Base-by-base conservation (phyloP, 1,284 basidiomycete species). In the Blastosporella zonata region DNA sequence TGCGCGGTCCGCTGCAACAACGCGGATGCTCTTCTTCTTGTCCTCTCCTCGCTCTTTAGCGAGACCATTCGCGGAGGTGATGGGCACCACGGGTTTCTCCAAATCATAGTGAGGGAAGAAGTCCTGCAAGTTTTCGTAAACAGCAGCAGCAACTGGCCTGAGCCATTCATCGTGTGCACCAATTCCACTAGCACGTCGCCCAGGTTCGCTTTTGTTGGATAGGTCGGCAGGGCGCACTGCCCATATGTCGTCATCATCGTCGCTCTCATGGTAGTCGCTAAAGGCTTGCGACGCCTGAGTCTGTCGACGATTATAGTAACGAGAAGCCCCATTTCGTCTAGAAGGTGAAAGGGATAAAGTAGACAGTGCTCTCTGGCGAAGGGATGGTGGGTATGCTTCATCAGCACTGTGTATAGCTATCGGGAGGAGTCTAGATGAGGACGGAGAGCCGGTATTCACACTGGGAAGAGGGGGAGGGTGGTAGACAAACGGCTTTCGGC, bases 21-120 rank as follows among this genome's bases (percentile, higher is more conserved):
- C 78, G 46, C 93, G 83, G 53, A 98, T 96, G 29, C 91, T 90
- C 70, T 86, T 87, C 51, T 69, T 44, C 56, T 58, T 52, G 35
- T 59, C 46, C 72, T 50, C 33, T n/a, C 36, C 25, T 3, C 41
- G 40, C 28, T 56, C 52, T 35, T 33, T 21, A 10, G 17, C 27
- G 73, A 23, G 76, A 67, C 3, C 79, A 80, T 50, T 46, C 6
- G 36, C 35, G 41, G 2, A 77, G 74, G 12, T 75, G 76, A 36
- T 73, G 72, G 33, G 74, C 73, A 36, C 78, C 75, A 9, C 81
- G 0, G 92, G 90, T 62, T 89, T 84, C 67, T 97, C 94, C 41
- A 98, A 78, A 63, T 97, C 89, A 62, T 93, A 88, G 54, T 88
- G 79, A 6, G 93, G 93, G 74, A 98, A 98, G 70, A 89, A 96